Base-by-base conservation (phyloP, 768 basidiomycete species). In the Phanerochaete carnosa region DNA sequence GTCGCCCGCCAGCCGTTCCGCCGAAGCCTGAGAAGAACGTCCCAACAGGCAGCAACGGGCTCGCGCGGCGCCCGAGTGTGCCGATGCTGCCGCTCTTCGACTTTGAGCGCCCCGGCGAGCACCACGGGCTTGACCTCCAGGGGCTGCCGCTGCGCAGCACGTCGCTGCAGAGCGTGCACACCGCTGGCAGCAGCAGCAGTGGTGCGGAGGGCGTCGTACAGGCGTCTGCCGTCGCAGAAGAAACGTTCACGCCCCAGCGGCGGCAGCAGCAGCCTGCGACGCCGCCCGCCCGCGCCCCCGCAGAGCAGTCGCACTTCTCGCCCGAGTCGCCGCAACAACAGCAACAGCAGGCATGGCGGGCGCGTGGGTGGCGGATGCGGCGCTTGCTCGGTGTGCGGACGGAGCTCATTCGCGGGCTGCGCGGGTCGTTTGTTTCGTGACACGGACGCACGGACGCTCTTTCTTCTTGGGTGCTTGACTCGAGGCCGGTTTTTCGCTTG, bases 1-100 rank as follows among this genome's bases (percentile, higher is more conserved):
- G 12, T 25, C 4, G 43, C 8, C 23, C 49, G n/a, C 51, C 54
- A 22, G 22, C 35, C 11, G 11, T 23, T 37, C 35, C 46, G 35
- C 29, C 16, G 35, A 54, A 37, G 35, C 19, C 13, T 25, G 22
- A 5, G 23, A 4, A 25, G 30, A 9, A 47, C 8, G 32, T 19
- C 12, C 50, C 28, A 19, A 30, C 7, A 1, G 26, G 3, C 11
- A 4, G 32, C 39, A 13, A 11, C 50, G 26, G 12, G 16, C 35
- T 43, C n/a, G 26, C 23, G 16, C 52, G 59, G 19, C 43, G 35
- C 19, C 59, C 59, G 45, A 55, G 53, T 8, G 35, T 55, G 45
- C n/a, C 59, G 45, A 29, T 60, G 39, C 61, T 62, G 9, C 61
- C 61, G 15, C 37, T 32, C 9, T 62, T 62, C 52, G 61, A 62